Conservation (phyloP, 352 stramenopile genomes). For the Globisporangium spiculum region DNA sequence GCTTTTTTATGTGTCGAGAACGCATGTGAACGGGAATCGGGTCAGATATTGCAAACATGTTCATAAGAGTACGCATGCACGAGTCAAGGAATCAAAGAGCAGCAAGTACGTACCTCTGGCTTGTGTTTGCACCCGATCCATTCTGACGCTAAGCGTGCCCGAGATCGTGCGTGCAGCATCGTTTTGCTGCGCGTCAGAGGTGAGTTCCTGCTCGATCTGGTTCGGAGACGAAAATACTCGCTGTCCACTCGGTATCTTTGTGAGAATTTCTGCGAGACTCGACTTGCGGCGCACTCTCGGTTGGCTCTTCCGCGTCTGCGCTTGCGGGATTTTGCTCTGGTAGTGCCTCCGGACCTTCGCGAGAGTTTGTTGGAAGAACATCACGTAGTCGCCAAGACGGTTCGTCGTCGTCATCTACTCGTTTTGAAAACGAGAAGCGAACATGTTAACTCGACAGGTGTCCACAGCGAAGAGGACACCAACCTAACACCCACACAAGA, state of each 20-base stretch:
- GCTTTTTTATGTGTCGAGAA: background rate
- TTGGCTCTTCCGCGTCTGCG: slow-evolving; percentile 22
- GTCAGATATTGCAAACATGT: background rate
- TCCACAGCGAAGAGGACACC: background rate
- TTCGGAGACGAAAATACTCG: slow-evolving; percentile 9
- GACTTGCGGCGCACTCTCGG: slow-evolving; percentile 31
- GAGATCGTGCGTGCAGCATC: background rate
- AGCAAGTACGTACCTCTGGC: slow-evolving; percentile 19
- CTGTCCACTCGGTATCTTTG: background rate
- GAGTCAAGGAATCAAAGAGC: background rate
- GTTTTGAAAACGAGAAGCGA: background rate
- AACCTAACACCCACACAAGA: background rate
- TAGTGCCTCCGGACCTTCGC: slow-evolving; percentile 45
- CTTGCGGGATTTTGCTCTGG: slow-evolving; percentile 38
- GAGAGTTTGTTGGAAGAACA: slow-evolving; percentile 75
- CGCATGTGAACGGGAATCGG: background rate
- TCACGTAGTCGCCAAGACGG: slow-evolving; percentile 62
- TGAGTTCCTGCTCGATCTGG: slow-evolving; percentile 15
- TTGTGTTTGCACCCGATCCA: slow-evolving; percentile 30
- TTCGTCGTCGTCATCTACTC: slow-evolving; percentile 70
- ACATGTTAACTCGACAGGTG: background rate
- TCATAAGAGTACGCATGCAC: background rate
- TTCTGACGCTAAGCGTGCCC: slow-evolving; percentile 27
- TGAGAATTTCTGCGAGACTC: slow-evolving; percentile 30
- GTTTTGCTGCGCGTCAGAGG: background rate